phyloP scores from a whole-genome alignment of 192 early-diverging fungal genomes.

The Helicostylum pulchrum region DNA sequence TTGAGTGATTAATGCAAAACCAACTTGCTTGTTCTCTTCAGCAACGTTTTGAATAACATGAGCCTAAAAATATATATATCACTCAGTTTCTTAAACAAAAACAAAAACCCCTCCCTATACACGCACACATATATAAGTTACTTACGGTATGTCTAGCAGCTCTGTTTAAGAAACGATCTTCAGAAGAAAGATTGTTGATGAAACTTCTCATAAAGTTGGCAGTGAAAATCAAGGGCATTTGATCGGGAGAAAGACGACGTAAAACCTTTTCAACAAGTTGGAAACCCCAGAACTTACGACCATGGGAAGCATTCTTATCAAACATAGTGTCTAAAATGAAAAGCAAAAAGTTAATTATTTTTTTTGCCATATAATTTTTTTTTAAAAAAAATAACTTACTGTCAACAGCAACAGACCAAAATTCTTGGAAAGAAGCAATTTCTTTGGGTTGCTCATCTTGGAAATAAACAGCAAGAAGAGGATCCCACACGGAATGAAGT shows the following conservation, averaged over 20 bases:
- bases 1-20: constrained; percentile 75
- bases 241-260: constrained; percentile 46
- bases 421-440: constrained; percentile 61
- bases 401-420: constrained; percentile 82
- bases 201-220: constrained; percentile 82
- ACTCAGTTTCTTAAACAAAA: background rate
- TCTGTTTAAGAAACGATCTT: constrained; percentile 76
- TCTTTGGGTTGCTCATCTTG: constrained; percentile 28
- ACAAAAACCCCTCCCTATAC: constrained; percentile 7
- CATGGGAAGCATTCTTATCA: constrained; percentile 65
- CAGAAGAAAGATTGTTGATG: constrained; percentile 79
- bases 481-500: constrained; percentile 80
- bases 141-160: constrained; percentile 68
- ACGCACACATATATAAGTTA: background rate
- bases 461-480: constrained; percentile 61
- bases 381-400: constrained; percentile 35
- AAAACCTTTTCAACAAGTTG: constrained; percentile 74
- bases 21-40: constrained; percentile 63
- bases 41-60: constrained; percentile 54
- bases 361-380: background rate
- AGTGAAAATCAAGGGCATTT: constrained; percentile 73
- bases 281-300: constrained; percentile 89
- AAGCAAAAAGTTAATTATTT: background rate
- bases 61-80: constrained; percentile 31
- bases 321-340: constrained; percentile 64